Base-by-base conservation (phyloP, 192 early-diverging fungal species). In the Obelidium mucronatum region DNA sequence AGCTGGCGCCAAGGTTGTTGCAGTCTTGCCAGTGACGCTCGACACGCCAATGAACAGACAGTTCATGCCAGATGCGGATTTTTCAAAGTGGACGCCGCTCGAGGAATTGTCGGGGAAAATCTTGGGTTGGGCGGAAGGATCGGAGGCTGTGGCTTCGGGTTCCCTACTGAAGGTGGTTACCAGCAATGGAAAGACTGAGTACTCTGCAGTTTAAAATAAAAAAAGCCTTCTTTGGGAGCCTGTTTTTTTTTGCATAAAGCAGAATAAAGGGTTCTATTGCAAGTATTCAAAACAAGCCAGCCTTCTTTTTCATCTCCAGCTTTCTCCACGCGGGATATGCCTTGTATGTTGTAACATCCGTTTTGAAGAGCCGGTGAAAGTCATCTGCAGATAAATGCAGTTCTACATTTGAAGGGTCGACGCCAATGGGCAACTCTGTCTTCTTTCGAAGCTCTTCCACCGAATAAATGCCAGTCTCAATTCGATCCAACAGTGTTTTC, bases 31-130 rank as follows among this genome's bases (percentile, higher is more conserved):
- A 13, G 81, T 90, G 0, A 96, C 91, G 1, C 82, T 99, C 48
- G 97, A 99, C 72, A 99, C 97, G 0, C 92, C 94, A 19, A 91
- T 86, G 81, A 97, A 97, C 87, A 89, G 97, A 64, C 88, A 92
- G 67, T 91, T 82, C 66, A 96, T 94, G 91, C 91, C 94, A 11
- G 76, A 84, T 63, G 94, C 96, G 19, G 95, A 97, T 78, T 86
- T 88, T 55, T 88, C 90, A 15, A 85, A 87, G 6, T 97, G 95
- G 94, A 97, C 95, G 22, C 93, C 96, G 11, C 86, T 95, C 30
- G 81, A 79, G 36, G 85, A 81, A 22, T 83, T 97, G 62, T 90
- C 94, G 17, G 76, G 87, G 83, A 91, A 90, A 73, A 63, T 94
- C 30, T 74, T 83, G 33, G 84, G 63, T 26, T 94, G 92, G 90